These are phyloP conservation scores for Steccherinum ochraceum DNA, from an alignment of 768 basidiomycete genomes.

Conservation along the genomic window DNA sequence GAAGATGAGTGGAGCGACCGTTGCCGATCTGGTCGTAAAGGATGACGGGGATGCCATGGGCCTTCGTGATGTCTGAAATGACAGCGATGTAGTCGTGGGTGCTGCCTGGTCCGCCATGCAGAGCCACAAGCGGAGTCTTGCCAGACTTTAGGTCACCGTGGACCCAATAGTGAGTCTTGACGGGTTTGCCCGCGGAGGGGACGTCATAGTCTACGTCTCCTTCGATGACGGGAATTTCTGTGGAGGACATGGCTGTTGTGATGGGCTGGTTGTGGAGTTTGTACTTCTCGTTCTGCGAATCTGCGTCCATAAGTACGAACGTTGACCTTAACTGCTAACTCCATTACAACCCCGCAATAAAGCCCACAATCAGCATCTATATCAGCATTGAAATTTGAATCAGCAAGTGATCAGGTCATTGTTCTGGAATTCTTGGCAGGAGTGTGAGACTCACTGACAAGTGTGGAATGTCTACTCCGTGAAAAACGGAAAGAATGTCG, in stretches of 20 bases:
- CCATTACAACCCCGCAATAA: too few species aligned
- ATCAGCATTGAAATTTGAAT: too few species aligned
- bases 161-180: slow-evolving; percentile 39
- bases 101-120: slow-evolving; percentile 45
- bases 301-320: slow-evolving; percentile 19
- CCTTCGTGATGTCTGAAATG: slow-evolving; percentile 25
- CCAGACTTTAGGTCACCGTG: slow-evolving; percentile 31
- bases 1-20: slow-evolving; percentile 38
- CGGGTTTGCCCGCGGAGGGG: slow-evolving; percentile 17
- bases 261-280: background rate
- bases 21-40: slow-evolving; percentile 49
- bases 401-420: too few species aligned
- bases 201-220: slow-evolving; percentile 9
- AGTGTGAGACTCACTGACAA: slow-evolving; percentile 62
- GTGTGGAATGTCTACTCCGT: slow-evolving; percentile 61
- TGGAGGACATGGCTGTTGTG: background rate
- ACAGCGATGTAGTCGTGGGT: slow-evolving; percentile 36
- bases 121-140: slow-evolving; percentile 30
- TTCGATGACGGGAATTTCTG: background rate
- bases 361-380: too few species aligned
- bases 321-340: too few species aligned
- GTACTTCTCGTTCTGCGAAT: background rate
- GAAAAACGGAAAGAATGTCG: slow-evolving; percentile 53
- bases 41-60: slow-evolving; percentile 32
- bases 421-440: too few species aligned